phyloP scores from a whole-genome alignment of 805 yeast genomes.

The Candida anglica region DNA sequence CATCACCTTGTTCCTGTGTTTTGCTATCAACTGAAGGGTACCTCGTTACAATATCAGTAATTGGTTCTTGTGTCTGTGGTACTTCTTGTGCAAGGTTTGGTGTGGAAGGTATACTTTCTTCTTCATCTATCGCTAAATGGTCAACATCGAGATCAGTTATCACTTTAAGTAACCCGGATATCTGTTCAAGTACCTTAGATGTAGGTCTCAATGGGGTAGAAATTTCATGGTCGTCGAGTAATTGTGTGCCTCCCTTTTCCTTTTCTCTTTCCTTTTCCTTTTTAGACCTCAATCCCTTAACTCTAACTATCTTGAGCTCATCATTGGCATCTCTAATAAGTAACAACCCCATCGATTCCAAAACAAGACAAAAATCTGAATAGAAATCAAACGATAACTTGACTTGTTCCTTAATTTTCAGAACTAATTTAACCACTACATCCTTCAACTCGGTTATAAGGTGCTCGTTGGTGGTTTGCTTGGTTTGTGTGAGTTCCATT shows the following conservation, averaged over 20 bases:
- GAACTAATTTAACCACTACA: constrained; percentile 13
- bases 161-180: constrained; percentile 45
- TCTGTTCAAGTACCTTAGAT: constrained; percentile 39
- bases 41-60: not conserved
- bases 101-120: not conserved
- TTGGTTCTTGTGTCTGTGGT: too few species aligned
- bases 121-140: not conserved
- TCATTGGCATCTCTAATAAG: constrained; percentile 43
- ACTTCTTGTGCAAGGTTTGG: too few species aligned
- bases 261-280: constrained; percentile 9
- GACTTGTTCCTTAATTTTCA: constrained; percentile 11
- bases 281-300: constrained; percentile 67
- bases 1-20: constrained; percentile 9
- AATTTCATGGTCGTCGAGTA: constrained; percentile 25
- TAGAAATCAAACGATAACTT: constrained; percentile 25
- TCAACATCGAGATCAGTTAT: constrained; percentile 10
- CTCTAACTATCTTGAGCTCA: constrained; percentile 59
- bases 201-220: constrained; percentile 25
- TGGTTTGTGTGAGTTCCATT: constrained; percentile 35
- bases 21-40: not conserved
- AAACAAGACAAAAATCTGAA: constrained; percentile 47
- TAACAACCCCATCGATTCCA: constrained; percentile 77
- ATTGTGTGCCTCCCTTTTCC: not conserved
- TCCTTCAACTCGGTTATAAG: constrained; percentile 24
- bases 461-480: constrained; percentile 18